Evolutionary conservation across 208 protist species (phyloP).

Genomic region (Acanthamoeba lugdunensis): DNA sequence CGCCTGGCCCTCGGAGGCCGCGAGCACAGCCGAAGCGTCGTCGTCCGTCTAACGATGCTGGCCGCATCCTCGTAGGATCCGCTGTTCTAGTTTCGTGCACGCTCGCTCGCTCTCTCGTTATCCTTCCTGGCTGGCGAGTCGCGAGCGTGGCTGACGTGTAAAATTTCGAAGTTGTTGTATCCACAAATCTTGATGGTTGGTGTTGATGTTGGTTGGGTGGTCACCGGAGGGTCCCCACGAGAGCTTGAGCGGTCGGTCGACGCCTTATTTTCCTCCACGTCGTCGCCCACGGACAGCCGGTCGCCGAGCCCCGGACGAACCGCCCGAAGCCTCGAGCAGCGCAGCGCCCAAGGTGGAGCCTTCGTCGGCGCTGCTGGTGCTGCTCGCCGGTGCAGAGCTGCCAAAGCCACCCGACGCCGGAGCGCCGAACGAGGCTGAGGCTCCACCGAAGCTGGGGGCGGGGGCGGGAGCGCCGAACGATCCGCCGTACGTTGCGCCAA

Average conservation of each 20-base stretch:
- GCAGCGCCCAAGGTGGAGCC: conserved; percentile 1
- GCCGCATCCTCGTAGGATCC: too few species aligned
- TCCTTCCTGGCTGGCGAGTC: too few species aligned
- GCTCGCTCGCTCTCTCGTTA: too few species aligned
- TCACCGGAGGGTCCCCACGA: neutral
- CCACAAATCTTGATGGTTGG: too few species aligned
- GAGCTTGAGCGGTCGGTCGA: neutral
- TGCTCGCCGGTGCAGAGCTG: neutral
- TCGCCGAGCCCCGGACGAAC: neutral
- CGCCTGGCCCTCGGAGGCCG: too few species aligned
- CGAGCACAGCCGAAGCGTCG: too few species aligned
- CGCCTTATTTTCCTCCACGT: neutral
- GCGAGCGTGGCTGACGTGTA: too few species aligned
- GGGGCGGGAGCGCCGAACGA: neutral
- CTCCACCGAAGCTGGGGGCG: neutral
- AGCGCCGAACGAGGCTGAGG: neutral
- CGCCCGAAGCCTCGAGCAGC: conserved; percentile 18
- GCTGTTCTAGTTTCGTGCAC: too few species aligned
- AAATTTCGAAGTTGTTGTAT: too few species aligned
- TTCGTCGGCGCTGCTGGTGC: neutral
- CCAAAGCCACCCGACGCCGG: neutral
- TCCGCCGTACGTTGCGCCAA: neutral
- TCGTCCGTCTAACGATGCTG: too few species aligned
- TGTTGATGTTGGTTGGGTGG: too few species aligned
- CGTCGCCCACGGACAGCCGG: neutral